A percentile compares a stretch with the other conserved stretches of the same genome.
Conservation (phyloP, 176 grass and related monocot species). For the Dactylis glomerata region DNA sequence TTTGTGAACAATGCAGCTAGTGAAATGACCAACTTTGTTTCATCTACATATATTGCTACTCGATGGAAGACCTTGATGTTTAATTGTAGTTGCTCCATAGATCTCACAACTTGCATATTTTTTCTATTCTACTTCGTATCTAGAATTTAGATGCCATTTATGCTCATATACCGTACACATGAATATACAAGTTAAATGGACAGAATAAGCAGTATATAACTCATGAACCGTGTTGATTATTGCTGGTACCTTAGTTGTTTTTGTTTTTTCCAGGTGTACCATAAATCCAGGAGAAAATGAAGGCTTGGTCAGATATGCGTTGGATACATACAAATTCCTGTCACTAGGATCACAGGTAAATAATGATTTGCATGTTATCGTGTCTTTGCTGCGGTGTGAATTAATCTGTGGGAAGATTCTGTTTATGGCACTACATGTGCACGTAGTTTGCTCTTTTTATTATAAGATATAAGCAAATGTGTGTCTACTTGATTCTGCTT, state of each 20-base stretch:
- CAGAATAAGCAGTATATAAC: slow-evolving; percentile 1
- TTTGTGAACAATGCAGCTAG: not conserved
- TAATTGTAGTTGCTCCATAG: not conserved
- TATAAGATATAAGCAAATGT: not conserved
- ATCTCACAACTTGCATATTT: not conserved
- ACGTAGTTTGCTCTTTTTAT: not conserved
- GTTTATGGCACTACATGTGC: not conserved
- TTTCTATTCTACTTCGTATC: too few relatives aligned
- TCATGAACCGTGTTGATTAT: not conserved
- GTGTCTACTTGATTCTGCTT: not conserved
- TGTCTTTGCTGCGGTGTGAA: not conserved
- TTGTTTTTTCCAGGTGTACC: slow-evolving; percentile 69
- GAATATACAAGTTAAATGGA: not conserved
- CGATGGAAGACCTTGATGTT: not conserved
- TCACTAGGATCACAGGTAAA: slow-evolving; percentile 69
- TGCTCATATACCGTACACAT: not conserved
- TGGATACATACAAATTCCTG: slow-evolving; percentile 82
- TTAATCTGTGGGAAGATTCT: slow-evolving; percentile 2
- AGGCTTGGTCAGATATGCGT: slow-evolving; percentile 87
- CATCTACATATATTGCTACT: slow-evolving; percentile 1
- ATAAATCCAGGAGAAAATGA: slow-evolving; percentile 98
- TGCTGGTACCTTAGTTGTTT: not conserved
- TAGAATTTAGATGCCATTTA: not conserved
- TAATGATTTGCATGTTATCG: not conserved
- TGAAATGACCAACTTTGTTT: not conserved